phyloP scores from a whole-genome alignment of 2,329 filamentous ascomycete species.

The Calonectria crousiana region DNA sequence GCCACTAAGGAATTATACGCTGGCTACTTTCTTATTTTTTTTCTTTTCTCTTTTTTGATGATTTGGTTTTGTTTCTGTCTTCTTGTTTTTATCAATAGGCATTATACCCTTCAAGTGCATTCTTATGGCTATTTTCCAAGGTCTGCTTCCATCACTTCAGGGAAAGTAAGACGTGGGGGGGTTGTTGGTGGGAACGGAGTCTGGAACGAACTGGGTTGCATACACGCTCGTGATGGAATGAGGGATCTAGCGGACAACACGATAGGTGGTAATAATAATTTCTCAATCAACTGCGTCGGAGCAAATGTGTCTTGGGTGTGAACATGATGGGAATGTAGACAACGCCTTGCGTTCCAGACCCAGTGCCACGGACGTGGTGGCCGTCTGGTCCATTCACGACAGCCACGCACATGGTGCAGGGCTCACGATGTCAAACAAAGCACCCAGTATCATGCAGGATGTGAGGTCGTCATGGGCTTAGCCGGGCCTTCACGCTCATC shows the following conservation, averaged over 20 bases:
- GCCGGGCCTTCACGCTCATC: not conserved
- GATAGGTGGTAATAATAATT: slow-evolving; percentile 20
- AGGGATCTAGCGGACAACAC: not conserved
- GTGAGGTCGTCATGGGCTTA: not conserved
- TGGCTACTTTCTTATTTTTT: slow-evolving; percentile 30
- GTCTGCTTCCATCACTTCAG: not conserved
- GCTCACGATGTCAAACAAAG: not conserved
- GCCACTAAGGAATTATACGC: slow-evolving; percentile 28
- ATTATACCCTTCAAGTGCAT: slow-evolving; percentile 48
- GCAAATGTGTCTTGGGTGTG: not conserved
- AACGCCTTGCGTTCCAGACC: not conserved
- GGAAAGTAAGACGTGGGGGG: not conserved
- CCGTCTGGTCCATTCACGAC: not conserved
- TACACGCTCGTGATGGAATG: slow-evolving; percentile 17
- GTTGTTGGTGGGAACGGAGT: not conserved
- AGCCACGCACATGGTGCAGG: not conserved
- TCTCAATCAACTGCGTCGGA: not conserved
- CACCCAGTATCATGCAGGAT: not conserved
- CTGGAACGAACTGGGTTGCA: slow-evolving; percentile 1
- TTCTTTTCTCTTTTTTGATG: too few species aligned
- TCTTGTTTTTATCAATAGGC: slow-evolving; percentile 43
- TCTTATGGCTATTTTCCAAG: slow-evolving; percentile 29
- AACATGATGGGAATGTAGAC: not conserved
- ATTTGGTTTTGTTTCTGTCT: slow-evolving; percentile 21
- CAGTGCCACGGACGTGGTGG: not conserved